Percentiles rank a stretch among this genome's conserved stretches.
phyloP scores from a whole-genome alignment of 2,329 filamentous ascomycete genomes.

The Venturia effusa region DNA sequence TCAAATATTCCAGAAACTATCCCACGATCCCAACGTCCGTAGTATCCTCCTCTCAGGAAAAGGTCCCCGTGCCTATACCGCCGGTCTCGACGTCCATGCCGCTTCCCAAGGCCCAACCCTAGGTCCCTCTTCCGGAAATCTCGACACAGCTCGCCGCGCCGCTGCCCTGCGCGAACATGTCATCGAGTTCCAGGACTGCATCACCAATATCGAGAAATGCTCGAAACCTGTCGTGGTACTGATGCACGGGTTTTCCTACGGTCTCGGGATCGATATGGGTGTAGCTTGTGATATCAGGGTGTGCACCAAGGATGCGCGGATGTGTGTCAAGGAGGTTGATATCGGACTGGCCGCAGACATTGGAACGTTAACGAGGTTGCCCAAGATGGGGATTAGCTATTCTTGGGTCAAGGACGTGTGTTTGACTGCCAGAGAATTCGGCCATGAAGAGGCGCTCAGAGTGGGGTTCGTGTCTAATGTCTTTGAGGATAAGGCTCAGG shows the following conservation, averaged over 20 bases:
- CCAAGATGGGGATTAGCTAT: conserved; percentile 58
- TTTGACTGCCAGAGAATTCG: conserved; percentile 59
- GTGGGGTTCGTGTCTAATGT: conserved; percentile 62
- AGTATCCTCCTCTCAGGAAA: conserved; percentile 70
- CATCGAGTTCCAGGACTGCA: conserved; percentile 67
- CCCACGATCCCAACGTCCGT: conserved; percentile 60
- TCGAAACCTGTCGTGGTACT: conserved; percentile 54
- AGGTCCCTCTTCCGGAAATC: conserved; percentile 16
- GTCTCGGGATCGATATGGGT: conserved; percentile 39
- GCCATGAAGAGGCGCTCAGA: conserved; percentile 55
- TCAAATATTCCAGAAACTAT: conserved; percentile 60
- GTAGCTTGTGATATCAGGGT: conserved; percentile 62
- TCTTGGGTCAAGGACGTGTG: conserved; percentile 75
- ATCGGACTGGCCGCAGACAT: conserved; percentile 73
- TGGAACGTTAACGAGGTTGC: conserved; percentile 61
- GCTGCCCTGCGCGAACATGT: conserved; percentile 54
- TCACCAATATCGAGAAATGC: conserved; percentile 69
- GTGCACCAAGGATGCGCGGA: conserved; percentile 46
- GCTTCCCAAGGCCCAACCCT: conserved; percentile 45
- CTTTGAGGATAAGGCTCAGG: conserved; percentile 47
- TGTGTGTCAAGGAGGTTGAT: conserved; percentile 73
- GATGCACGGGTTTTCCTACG: conserved; percentile 26
- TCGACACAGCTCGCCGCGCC: conserved; percentile 49
- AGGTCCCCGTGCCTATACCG: conserved; percentile 74
- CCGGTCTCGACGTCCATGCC: conserved; percentile 69